Evolutionary conservation across 345 rosid species (phyloP).

Genomic region (Boechera stricta): DNA sequence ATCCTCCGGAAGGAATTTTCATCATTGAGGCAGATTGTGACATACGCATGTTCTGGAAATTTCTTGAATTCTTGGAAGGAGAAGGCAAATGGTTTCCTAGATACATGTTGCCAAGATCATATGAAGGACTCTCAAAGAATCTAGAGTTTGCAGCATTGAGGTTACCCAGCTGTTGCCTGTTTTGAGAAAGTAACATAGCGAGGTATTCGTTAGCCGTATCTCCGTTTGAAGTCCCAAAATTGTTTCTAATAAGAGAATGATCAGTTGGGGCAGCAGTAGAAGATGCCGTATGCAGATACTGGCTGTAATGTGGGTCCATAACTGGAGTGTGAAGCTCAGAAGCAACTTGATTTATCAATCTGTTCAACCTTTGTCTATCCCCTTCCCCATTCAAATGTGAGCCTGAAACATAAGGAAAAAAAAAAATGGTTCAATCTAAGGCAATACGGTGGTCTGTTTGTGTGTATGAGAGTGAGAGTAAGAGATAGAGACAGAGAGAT

Average conservation of each 20-base stretch:
- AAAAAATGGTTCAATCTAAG: constrained; percentile 24
- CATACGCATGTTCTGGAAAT: constrained; percentile 58
- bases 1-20: constrained; percentile 61
- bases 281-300: constrained; percentile 57
- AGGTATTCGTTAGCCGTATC: constrained; percentile 63
- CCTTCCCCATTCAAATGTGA: constrained; percentile 54
- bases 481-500: constrained; percentile 23
- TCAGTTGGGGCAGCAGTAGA: constrained; percentile 50
- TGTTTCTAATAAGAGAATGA: constrained; percentile 53
- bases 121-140: constrained; percentile 57
- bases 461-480: constrained; percentile 8
- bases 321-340: constrained; percentile 55
- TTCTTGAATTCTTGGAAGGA: constrained; percentile 60
- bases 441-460: constrained; percentile 11
- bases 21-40: constrained; percentile 61
- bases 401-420: constrained; percentile 43
- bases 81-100: constrained; percentile 58
- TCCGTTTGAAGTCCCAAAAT: constrained; percentile 51
- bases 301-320: constrained; percentile 58
- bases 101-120: constrained; percentile 58
- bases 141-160: constrained; percentile 57
- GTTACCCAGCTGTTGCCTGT: constrained; percentile 69
- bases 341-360: constrained; percentile 57
- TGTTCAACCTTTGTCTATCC: constrained; percentile 50
- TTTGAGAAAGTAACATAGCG: constrained; percentile 69